phyloP scores from a whole-genome alignment of 805 yeast genomes.

The Yamadazyma ubonensis region DNA sequence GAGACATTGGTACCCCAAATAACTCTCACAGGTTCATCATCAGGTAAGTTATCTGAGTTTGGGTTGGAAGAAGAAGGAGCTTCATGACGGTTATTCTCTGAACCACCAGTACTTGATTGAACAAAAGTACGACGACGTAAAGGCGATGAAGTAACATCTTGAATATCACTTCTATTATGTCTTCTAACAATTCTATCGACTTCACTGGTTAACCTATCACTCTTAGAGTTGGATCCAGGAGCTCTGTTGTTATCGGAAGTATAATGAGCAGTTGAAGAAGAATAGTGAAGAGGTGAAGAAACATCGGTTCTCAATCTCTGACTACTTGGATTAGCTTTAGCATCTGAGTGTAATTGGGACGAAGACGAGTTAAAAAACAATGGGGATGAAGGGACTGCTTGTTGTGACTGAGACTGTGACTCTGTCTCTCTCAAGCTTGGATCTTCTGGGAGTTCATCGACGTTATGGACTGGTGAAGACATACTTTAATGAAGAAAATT shows the following conservation, averaged over 20 bases:
- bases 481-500: conserved; percentile 9
- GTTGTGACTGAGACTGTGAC: conserved; percentile 36
- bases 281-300: conserved; percentile 53
- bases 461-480: conserved; percentile 40
- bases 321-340: conserved; percentile 15
- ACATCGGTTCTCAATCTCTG: conserved; percentile 29
- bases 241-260: conserved; percentile 37
- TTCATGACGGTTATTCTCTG: conserved; percentile 9
- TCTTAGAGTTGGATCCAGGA: conserved; percentile 36
- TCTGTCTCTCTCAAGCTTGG: conserved; percentile 27
- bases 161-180: conserved; percentile 73
- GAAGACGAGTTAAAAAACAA: conserved; percentile 52
- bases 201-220: conserved; percentile 46
- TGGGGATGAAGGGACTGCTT: conserved; percentile 55
- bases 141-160: conserved; percentile 71
- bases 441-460: conserved; percentile 16
- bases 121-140: conserved; percentile 60
- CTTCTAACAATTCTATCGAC: conserved; percentile 46
- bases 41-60: conserved; percentile 30
- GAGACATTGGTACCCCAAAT: conserved; percentile 99
- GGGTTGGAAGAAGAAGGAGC: conserved; percentile 26
- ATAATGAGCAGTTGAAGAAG: conserved; percentile 38
- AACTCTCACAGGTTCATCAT: conserved; percentile 75
- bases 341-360: conserved; percentile 38
- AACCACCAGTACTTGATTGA: conserved; percentile 23